phyloP scores from a whole-genome alignment of 495 filamentous ascomycete genomes.

The Astrothelium macrocarpum region DNA sequence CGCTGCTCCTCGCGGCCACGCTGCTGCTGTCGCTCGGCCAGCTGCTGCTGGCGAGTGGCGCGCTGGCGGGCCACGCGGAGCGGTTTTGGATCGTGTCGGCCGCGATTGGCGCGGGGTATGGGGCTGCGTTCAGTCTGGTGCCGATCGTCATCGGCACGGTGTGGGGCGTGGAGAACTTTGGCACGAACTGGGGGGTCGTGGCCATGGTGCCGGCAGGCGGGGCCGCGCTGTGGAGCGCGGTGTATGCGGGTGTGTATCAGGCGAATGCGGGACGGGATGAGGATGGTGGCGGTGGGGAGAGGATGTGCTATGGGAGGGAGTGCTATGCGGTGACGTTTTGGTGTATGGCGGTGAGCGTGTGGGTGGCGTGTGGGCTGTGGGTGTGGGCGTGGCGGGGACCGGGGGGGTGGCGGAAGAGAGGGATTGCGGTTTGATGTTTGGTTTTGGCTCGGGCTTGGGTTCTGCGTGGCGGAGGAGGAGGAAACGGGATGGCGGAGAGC shows the following conservation, averaged over 20 bases:
- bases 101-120: constrained; percentile 80
- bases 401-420: constrained; percentile 66
- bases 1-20: constrained; percentile 67
- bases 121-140: constrained; percentile 75
- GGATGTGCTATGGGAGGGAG: constrained; percentile 58
- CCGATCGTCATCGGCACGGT: constrained; percentile 90
- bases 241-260: constrained; percentile 79
- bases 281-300: constrained; percentile 30
- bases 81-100: constrained; percentile 74
- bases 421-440: constrained; percentile 61
- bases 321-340: constrained; percentile 76
- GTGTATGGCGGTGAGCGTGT: constrained; percentile 68
- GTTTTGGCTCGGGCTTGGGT: too few species aligned
- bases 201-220: constrained; percentile 81
- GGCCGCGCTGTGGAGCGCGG: constrained; percentile 71
- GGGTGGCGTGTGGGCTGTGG: constrained; percentile 66
- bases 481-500: too few species aligned
- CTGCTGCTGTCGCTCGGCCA: constrained; percentile 68
- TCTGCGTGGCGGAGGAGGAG: too few species aligned
- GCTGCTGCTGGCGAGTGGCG: constrained; percentile 60
- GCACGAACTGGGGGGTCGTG: constrained; percentile 94
- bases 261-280: constrained; percentile 24
- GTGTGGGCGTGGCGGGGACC: constrained; percentile 69
- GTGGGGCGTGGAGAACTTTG: constrained; percentile 98
- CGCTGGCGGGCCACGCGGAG: constrained; percentile 52